Percentiles rank a stretch among this genome's conserved stretches.
Evolutionary conservation across 257 asterid species (phyloP).

Genomic region (Solanum tacnaense): DNA sequence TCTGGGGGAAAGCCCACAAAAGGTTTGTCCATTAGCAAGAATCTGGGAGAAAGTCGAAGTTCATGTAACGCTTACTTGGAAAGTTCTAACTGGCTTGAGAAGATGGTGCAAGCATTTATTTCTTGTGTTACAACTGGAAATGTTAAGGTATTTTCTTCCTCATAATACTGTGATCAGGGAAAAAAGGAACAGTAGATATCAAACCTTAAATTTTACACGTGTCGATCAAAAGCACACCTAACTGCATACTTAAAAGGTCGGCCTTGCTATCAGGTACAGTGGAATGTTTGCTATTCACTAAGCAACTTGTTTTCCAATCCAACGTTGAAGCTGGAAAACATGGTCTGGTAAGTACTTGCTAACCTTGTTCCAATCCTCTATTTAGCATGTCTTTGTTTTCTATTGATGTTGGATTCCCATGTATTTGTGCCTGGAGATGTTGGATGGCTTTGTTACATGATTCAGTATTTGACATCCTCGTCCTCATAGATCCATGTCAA

Average conservation of each 20-base stretch:
- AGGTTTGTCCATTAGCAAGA: slow-evolving; percentile 15
- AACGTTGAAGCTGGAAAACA: slow-evolving; percentile 54
- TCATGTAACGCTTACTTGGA: slow-evolving; percentile 20
- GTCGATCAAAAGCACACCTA: background rate
- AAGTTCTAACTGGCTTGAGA: slow-evolving; percentile 52
- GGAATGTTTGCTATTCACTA: slow-evolving; percentile 93
- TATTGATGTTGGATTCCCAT: background rate
- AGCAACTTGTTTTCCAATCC: slow-evolving; percentile 80
- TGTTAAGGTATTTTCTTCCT: slow-evolving; percentile 52
- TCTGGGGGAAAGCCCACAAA: slow-evolving; percentile 1
- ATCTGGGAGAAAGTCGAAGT: slow-evolving; percentile 20
- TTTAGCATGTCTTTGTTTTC: background rate
- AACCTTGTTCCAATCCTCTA: background rate
- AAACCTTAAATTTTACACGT: background rate
- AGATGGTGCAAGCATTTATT: slow-evolving; percentile 86
- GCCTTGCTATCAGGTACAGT: slow-evolving; percentile 64
- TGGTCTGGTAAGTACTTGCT: slow-evolving; percentile 57
- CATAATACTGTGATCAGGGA: background rate
- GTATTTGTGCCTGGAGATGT: background rate
- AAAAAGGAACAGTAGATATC: background rate
- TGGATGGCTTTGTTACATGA: background rate
- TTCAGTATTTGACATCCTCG: background rate
- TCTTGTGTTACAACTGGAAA: slow-evolving; percentile 94
- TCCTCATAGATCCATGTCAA: background rate
- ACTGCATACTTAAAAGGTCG: background rate